phyloP scores from a whole-genome alignment of 345 rosid species.

The Gossypium turneri region DNA sequence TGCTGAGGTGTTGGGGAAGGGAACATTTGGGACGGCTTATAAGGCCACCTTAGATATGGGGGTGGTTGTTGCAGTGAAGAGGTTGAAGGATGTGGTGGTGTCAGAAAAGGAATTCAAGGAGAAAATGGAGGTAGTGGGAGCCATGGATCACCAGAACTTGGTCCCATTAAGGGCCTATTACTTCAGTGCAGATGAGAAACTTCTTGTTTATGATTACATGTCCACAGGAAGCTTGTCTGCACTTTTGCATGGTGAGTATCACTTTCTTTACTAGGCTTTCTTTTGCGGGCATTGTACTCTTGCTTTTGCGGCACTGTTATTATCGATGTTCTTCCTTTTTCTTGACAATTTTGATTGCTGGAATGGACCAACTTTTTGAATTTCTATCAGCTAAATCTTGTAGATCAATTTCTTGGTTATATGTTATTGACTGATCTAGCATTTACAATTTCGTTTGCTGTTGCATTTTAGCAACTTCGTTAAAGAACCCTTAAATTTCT shows the following conservation, averaged over 20 bases:
- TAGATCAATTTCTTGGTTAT: not conserved
- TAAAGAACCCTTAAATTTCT: too few species aligned
- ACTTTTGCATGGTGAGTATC: conserved; percentile 52
- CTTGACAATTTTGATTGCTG: not conserved
- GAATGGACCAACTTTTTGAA: not conserved
- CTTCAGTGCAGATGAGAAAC: conserved; percentile 58
- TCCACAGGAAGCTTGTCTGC: conserved; percentile 78
- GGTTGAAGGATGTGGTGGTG: conserved; percentile 67
- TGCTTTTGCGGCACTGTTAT: not conserved
- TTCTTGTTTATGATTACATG: conserved; percentile 61
- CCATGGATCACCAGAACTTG: conserved; percentile 60
- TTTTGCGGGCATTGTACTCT: not conserved
- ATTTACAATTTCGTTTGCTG: too few species aligned
- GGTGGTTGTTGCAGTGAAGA: conserved; percentile 72
- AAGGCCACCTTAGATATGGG: conserved; percentile 80
- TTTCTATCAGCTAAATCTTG: not conserved
- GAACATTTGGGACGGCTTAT: conserved; percentile 80
- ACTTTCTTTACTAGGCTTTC: conserved; percentile 2
- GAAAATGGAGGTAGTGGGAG: conserved; percentile 61
- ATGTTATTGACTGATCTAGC: too few species aligned
- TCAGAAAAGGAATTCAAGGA: conserved; percentile 65
- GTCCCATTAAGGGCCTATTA: conserved; percentile 54
- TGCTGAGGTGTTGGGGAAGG: conserved; percentile 91
- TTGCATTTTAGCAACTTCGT: too few species aligned
- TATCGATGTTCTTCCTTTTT: conserved; percentile 1